Conservation (phyloP, 441 rosid species). For the Mallotus japonicus region DNA sequence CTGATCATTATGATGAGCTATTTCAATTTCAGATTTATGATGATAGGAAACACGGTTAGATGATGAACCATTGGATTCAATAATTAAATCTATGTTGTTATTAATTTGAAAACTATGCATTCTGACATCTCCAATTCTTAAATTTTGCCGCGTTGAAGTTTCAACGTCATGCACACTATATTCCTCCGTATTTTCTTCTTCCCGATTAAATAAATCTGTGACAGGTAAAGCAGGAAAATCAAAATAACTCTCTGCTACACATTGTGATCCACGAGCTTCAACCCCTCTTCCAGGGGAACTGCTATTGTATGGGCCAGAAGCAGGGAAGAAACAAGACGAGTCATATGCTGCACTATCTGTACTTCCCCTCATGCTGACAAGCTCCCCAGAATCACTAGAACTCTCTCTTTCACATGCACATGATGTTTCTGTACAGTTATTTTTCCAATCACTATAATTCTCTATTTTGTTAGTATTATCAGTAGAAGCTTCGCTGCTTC, state of each 20-base stretch:
- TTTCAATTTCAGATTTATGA: slow-evolving; percentile 59
- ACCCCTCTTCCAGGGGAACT: slow-evolving; percentile 39
- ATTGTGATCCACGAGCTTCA: slow-evolving; percentile 40
- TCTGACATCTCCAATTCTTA: slow-evolving; percentile 43
- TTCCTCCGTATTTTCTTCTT: slow-evolving; percentile 42
- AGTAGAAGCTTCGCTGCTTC: slow-evolving; percentile 40
- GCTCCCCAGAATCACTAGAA: slow-evolving; percentile 62
- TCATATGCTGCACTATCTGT: slow-evolving; percentile 51
- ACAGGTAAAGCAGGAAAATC: slow-evolving; percentile 73
- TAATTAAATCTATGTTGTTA: slow-evolving; percentile 70
- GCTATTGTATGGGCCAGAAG: slow-evolving; percentile 40
- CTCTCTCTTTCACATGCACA: slow-evolving; percentile 50
- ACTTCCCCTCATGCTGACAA: slow-evolving; percentile 60
- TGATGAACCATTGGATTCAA: slow-evolving; percentile 53
- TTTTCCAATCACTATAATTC: slow-evolving; percentile 46
- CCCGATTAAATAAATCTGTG: slow-evolving; percentile 67
- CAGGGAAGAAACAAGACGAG: slow-evolving; percentile 49
- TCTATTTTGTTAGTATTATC: slow-evolving; percentile 46
- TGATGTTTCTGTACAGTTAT: slow-evolving; percentile 56
- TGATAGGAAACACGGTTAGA: slow-evolving; percentile 31
- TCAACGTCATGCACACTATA: slow-evolving; percentile 30
- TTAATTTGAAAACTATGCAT: slow-evolving; percentile 74
- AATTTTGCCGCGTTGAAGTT: slow-evolving; percentile 31
- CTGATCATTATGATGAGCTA: slow-evolving; percentile 40
- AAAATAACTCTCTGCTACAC: slow-evolving; percentile 43